Conservation (phyloP, 371 early-diverging fungal species). For the Batrachochytrium dendrobatidis region DNA sequence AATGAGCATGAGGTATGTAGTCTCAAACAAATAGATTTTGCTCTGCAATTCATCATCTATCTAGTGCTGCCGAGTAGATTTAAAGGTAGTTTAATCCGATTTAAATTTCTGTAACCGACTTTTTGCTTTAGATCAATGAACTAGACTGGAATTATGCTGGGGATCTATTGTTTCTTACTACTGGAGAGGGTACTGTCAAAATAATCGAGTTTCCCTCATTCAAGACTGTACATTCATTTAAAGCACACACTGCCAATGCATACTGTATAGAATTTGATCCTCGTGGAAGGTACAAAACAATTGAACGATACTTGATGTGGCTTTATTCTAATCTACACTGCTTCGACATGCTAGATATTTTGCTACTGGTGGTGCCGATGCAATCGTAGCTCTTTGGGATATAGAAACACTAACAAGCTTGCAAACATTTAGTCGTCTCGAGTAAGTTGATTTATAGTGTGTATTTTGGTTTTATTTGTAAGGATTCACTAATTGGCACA, state of each 20-base stretch:
- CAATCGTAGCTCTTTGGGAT: constrained; percentile 69
- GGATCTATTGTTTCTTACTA: constrained; percentile 68
- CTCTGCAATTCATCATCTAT: not conserved
- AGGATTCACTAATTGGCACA: not conserved
- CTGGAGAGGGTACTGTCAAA: constrained; percentile 63
- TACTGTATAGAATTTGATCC: constrained; percentile 81
- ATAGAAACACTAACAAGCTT: constrained; percentile 55
- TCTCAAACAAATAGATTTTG: no score
- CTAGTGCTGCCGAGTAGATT: no score
- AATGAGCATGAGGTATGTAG: constrained; percentile 50
- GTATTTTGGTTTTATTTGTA: not conserved
- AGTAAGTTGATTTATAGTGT: constrained; percentile 39
- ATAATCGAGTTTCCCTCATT: constrained; percentile 54
- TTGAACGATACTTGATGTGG: constrained; percentile 1
- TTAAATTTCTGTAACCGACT: no score
- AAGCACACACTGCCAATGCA: constrained; percentile 75
- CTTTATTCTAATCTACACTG: constrained; percentile 5
- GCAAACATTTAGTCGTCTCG: constrained; percentile 57
- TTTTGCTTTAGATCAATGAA: constrained; percentile 55
- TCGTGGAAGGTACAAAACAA: constrained; percentile 45
- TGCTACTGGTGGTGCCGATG: constrained; percentile 74
- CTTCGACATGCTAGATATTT: no score
- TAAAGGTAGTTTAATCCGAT: no score
- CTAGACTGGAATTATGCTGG: constrained; percentile 74
- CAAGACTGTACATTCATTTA: constrained; percentile 49